Conservation (phyloP, 768 basidiomycete species). For the Boletus rex-veris region DNA sequence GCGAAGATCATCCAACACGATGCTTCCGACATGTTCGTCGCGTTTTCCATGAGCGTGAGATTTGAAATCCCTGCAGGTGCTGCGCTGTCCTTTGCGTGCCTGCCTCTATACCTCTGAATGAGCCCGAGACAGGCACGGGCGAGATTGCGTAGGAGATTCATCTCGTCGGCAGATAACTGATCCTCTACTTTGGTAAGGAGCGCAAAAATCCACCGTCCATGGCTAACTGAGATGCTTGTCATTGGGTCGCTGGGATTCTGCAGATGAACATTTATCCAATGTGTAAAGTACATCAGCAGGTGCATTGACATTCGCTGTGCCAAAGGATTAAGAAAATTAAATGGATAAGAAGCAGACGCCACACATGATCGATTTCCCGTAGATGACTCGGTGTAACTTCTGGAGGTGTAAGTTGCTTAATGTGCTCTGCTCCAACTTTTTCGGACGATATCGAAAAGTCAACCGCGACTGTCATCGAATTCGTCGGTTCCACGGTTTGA, state of each 20-base stretch:
- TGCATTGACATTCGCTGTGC: conserved; percentile 65
- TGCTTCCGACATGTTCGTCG: conserved; percentile 37
- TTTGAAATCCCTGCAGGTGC: conserved; percentile 5
- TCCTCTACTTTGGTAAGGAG: conserved; percentile 70
- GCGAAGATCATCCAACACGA: conserved; percentile 77
- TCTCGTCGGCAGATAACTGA: conserved; percentile 69
- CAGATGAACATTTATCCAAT: conserved; percentile 71
- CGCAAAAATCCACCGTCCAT: conserved; percentile 77
- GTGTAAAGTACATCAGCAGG: conserved; percentile 77
- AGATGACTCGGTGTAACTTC: conserved; percentile 60
- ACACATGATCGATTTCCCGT: conserved; percentile 64
- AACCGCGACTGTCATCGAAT: not conserved
- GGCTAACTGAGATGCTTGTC: conserved; percentile 48
- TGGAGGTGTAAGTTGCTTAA: conserved; percentile 34
- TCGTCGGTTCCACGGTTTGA: not conserved
- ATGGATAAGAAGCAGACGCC: conserved; percentile 10
- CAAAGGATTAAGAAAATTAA: conserved; percentile 1
- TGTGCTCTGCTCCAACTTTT: not conserved
- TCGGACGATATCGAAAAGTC: not conserved
- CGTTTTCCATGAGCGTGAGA: not conserved
- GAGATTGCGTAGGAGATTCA: conserved; percentile 69
- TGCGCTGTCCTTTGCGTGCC: conserved; percentile 17
- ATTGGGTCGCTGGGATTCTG: conserved; percentile 38
- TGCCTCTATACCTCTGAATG: conserved; percentile 33
- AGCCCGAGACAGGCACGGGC: conserved; percentile 65